Percentiles rank a stretch among this genome's conserved stretches.
Evolutionary conservation across 1,284 basidiomycete species (phyloP).

Genomic region (Marasmius oreades): DNA sequence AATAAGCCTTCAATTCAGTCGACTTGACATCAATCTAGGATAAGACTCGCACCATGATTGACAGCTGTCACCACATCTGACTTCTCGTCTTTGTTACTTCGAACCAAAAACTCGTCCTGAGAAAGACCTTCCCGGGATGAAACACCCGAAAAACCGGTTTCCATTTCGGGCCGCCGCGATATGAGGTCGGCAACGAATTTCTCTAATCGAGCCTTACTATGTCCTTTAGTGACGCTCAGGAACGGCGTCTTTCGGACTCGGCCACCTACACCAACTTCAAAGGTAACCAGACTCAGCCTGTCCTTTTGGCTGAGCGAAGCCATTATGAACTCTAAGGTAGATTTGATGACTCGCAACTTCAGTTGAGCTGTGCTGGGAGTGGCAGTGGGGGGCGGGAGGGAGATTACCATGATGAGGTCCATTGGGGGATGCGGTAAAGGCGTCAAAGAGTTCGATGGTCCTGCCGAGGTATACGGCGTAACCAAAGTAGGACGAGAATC

Average conservation of each 20-base stretch:
- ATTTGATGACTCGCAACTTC: slow-evolving; percentile 82
- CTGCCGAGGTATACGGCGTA: slow-evolving; percentile 72
- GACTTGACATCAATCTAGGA: neutral
- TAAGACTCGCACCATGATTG: slow-evolving; percentile 67
- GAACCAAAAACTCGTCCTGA: slow-evolving; percentile 75
- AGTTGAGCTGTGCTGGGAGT: slow-evolving; percentile 77
- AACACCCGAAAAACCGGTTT: slow-evolving; percentile 16
- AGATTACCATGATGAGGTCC: slow-evolving; percentile 90
- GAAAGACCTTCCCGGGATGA: slow-evolving; percentile 24
- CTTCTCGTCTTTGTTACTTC: slow-evolving; percentile 80
- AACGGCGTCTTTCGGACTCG: slow-evolving; percentile 87
- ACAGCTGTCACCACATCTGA: slow-evolving; percentile 96
- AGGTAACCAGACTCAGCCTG: slow-evolving; percentile 83
- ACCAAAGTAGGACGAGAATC: slow-evolving; percentile 56
- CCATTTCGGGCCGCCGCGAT: slow-evolving; percentile 35
- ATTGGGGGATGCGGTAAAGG: slow-evolving; percentile 84
- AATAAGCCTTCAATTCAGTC: neutral
- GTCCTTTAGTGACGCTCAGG: slow-evolving; percentile 65
- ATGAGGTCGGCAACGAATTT: slow-evolving; percentile 75
- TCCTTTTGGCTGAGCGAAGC: slow-evolving; percentile 74
- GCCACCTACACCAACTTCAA: slow-evolving; percentile 79
- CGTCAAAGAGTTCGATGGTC: slow-evolving; percentile 72
- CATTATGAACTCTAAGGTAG: slow-evolving; percentile 81
- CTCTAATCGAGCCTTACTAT: slow-evolving; percentile 67
- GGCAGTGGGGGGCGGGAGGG: slow-evolving; percentile 72